These are phyloP conservation scores for Tricholoma matsutake DNA, from an alignment of 768 basidiomycete genomes.

Conservation along the genomic window DNA sequence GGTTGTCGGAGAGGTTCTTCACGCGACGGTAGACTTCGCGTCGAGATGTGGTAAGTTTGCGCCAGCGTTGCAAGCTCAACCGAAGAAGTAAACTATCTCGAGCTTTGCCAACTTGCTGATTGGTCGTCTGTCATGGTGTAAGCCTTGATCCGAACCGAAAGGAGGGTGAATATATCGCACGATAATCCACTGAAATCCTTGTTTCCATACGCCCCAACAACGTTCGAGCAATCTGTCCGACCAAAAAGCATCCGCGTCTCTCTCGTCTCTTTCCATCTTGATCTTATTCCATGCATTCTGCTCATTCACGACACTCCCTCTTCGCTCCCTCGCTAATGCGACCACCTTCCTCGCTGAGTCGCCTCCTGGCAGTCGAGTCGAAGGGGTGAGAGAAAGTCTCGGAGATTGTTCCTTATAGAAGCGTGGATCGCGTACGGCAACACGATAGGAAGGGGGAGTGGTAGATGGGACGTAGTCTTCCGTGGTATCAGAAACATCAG, in stretches of 20 bases:
- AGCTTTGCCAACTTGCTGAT: conserved; percentile 65
- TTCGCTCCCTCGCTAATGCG: conserved; percentile 36
- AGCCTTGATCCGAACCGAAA: neutral
- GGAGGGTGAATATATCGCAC: conserved; percentile 41
- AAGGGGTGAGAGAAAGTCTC: conserved; percentile 16
- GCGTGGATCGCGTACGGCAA: conserved; percentile 31
- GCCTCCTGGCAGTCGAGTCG: conserved; percentile 2
- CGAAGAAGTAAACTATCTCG: conserved; percentile 64
- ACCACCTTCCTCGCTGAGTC: conserved; percentile 26
- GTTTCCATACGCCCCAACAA: conserved; percentile 75
- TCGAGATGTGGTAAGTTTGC: conserved; percentile 33
- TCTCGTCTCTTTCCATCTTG: conserved; percentile 64
- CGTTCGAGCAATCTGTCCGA: conserved; percentile 60
- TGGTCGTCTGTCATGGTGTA: conserved; percentile 54
- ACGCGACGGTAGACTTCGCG: conserved; percentile 42
- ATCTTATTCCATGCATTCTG: conserved; percentile 80
- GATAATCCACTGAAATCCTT: conserved; percentile 67
- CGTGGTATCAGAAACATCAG: conserved; percentile 31
- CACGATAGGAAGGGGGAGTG: conserved; percentile 49
- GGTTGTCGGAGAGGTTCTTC: conserved; percentile 40
- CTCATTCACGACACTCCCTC: conserved; percentile 55
- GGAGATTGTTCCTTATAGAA: conserved; percentile 20
- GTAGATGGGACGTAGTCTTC: conserved; percentile 32
- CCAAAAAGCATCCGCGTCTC: conserved; percentile 67
- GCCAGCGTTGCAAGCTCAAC: conserved; percentile 61